Base-by-base conservation (phyloP, 208 protist species). In the Leishmania amazonensis region DNA sequence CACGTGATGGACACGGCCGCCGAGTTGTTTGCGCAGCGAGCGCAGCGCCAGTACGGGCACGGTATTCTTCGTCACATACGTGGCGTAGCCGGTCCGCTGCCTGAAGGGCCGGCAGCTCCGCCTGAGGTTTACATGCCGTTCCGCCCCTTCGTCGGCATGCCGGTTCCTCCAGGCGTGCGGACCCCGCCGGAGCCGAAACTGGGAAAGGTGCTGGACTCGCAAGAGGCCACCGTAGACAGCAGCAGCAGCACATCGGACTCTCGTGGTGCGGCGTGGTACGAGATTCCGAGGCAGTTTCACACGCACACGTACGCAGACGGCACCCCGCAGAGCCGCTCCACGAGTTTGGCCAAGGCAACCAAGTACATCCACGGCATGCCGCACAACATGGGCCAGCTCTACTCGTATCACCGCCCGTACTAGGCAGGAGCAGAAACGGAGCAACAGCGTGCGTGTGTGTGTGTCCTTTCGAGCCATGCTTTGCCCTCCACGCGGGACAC, bases 371-470 rank as follows among this genome's bases (percentile, higher is more conserved):
- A 89, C 19, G 85, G 82, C 9, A 86, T 81, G 31, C 81, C 94
- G 62, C 85, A 95, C 77, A 97, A 97, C 85, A 94, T 95, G 90
- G 94, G 94, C 0, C 86, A 94, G 79, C 79, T 97, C 11, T 97
- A 97, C 85, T 97, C 94, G 2, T 97, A 91, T 81, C 94, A 96
- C 31, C 88, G 94, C 31, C 91, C 93, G n/a, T 96, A 95, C 72
- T 97, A 88, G 84, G 4, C 6, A 58, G 17, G 28, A 17, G n/a
- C 42, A 5, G 51, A 62, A 42, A 38, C n/a, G 28, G 38, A 21
- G 24, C 42, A 21, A 3, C 28, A 38, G 24, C 24, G 38, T n/a
- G 35, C 35, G 28, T 64, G 35, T 35, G 58, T n/a, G n/a, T 64
- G 58, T 4, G 58, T 6, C 28, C 8, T 64, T 64, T 6, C 15